phyloP scores from a whole-genome alignment of 441 rosid genomes.

The Iberis amara region DNA sequence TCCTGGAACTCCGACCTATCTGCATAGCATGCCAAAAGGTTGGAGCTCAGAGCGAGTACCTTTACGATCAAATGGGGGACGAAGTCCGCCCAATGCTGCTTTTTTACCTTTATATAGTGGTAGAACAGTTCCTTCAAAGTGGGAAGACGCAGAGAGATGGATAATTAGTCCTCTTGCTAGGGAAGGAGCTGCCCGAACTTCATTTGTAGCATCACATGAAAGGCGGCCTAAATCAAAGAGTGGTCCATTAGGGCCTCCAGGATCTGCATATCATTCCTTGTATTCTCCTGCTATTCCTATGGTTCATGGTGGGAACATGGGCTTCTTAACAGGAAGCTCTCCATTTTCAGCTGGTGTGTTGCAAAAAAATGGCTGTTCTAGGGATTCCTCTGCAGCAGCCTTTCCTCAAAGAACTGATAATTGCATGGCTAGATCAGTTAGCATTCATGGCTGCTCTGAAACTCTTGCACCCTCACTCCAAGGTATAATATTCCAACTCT shows the following conservation, averaged over 20 bases:
- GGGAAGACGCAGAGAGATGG: conserved; percentile 99
- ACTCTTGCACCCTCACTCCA: conserved; percentile 36
- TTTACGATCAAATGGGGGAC: conserved; percentile 42
- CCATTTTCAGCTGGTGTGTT: conserved; percentile 75
- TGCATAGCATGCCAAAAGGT: conserved; percentile 72
- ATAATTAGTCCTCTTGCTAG: conserved; percentile 82
- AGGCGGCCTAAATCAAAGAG: conserved; percentile 89
- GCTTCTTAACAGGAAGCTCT: conserved; percentile 48
- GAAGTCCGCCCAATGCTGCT: conserved; percentile 45
- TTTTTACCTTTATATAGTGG: conserved; percentile 64
- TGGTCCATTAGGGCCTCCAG: conserved; percentile 97
- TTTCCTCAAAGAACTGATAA: conserved; percentile 51
- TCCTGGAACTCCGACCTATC: conserved; percentile 80
- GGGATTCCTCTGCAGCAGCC: conserved; percentile 37
- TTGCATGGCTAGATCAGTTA: conserved; percentile 86
- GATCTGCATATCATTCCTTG: conserved; percentile 59
- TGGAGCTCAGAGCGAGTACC: conserved; percentile 96
- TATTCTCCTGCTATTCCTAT: conserved; percentile 69
- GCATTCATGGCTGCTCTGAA: conserved; percentile 88
- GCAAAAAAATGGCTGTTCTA: conserved; percentile 44
- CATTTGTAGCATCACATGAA: conserved; percentile 41
- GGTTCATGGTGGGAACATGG: conserved; percentile 46
- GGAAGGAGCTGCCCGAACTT: conserved; percentile 46
- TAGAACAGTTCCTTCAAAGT: conserved; percentile 82
- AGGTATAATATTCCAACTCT: conserved; percentile 36